A percentile compares a stretch with the other conserved stretches of the same genome.
phyloP scores from a whole-genome alignment of 768 basidiomycete species.

The Gautieria morchelliformis region DNA sequence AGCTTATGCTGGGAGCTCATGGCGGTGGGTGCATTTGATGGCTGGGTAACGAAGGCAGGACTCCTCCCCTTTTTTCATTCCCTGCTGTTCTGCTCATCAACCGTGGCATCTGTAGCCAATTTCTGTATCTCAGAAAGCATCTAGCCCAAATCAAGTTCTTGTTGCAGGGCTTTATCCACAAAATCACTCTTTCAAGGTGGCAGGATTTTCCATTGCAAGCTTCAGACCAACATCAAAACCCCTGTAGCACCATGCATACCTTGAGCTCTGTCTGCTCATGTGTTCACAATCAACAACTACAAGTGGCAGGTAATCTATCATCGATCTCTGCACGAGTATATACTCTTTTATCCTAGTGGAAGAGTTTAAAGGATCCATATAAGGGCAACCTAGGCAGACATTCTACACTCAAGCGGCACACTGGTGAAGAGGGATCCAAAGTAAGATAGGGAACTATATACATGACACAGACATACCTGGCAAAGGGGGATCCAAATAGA shows the following conservation, averaged over 20 bases:
- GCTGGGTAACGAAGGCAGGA: conserved; percentile 46
- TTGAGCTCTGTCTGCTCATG: conserved; percentile 47
- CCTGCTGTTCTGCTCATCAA: background rate
- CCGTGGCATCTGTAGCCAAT: conserved; percentile 31
- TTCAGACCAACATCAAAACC: conserved; percentile 17
- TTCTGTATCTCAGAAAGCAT: conserved; percentile 31
- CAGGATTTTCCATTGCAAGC: background rate
- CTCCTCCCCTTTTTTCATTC: background rate
- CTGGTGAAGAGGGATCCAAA: no score
- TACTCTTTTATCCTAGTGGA: no score
- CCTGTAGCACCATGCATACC: conserved; percentile 46
- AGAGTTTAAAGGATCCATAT: no score
- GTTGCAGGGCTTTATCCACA: conserved; percentile 57
- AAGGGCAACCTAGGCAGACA: no score
- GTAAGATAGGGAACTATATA: no score
- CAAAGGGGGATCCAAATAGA: no score
- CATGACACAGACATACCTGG: no score
- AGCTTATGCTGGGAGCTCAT: conserved; percentile 54
- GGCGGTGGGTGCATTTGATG: conserved; percentile 51
- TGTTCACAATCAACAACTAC: conserved; percentile 32
- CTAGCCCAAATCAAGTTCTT: conserved; percentile 46
- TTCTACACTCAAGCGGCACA: no score
- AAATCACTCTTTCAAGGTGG: conserved; percentile 29
- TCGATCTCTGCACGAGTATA: no score
- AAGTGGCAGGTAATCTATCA: no score